phyloP scores from a whole-genome alignment of 2,329 filamentous ascomycete species.

The Teratosphaeriaceae sp. region DNA sequence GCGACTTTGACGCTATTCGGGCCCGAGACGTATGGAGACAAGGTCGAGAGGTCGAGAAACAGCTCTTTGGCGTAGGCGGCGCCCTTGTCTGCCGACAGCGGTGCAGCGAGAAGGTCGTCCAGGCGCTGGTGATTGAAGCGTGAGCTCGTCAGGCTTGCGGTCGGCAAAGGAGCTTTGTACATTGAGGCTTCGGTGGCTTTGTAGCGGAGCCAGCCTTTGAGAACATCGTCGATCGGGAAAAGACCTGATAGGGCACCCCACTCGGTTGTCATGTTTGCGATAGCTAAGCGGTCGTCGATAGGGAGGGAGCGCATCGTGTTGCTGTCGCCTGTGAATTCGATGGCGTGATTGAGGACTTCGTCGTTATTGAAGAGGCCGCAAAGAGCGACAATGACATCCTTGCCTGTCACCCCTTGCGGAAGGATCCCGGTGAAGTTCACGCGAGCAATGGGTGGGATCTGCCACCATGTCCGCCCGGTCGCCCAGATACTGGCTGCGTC shows the following conservation, averaged over 20 bases:
- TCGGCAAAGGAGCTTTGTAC: conserved; percentile 43
- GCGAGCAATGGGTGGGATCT: conserved; percentile 76
- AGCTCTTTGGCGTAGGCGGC: conserved; percentile 79
- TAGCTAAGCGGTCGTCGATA: conserved; percentile 67
- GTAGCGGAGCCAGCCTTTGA: conserved; percentile 66
- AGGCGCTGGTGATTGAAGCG: conserved; percentile 68
- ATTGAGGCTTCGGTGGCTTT: conserved; percentile 70
- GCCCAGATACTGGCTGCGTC: conserved; percentile 84
- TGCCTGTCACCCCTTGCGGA: conserved; percentile 76
- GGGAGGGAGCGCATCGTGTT: conserved; percentile 67
- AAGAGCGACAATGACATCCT: conserved; percentile 88
- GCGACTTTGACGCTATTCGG: conserved; percentile 88
- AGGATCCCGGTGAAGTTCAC: conserved; percentile 70
- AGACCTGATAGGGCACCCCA: conserved; percentile 68
- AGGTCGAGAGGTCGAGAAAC: conserved; percentile 72
- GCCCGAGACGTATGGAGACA: conserved; percentile 77
- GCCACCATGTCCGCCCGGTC: conserved; percentile 79
- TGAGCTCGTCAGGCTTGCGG: conserved; percentile 42
- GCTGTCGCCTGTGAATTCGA: conserved; percentile 79
- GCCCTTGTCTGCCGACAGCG: conserved; percentile 63
- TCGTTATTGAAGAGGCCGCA: conserved; percentile 80
- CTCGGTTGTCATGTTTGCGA: conserved; percentile 76
- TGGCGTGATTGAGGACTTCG: conserved; percentile 83
- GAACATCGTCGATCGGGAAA: conserved; percentile 71
- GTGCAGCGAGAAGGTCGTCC: conserved; percentile 64